Base-by-base conservation (phyloP, 2,329 filamentous ascomycete genomes). In the Macrophomina pseudophaseolina region DNA sequence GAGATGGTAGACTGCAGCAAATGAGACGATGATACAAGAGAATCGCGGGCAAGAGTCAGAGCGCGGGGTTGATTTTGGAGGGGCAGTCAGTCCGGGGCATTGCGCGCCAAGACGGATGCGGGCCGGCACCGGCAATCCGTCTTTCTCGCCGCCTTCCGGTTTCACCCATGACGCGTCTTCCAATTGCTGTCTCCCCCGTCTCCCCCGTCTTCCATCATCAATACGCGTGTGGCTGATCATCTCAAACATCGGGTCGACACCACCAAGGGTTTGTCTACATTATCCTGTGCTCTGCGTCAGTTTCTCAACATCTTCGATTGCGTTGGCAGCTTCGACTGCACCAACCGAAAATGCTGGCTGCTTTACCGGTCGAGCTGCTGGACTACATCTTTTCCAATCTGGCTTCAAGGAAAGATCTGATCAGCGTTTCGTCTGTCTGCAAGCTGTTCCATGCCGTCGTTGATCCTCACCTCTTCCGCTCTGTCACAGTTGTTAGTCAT, bases 101-200 rank as follows among this genome's bases (percentile, higher is more conserved):
- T 35, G 35, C 58, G 42, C 9, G 44, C 58, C 58, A 54, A 54
- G 58, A 48, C 58, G 58, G 58, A 62, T 62, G 58, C 58, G 58
- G 58, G n/a, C 52, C 52, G 52, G 52, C 16, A 8, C 32, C 52
- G 49, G 49, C 42, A 5, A 14, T 6, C 9, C 28, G 12, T 32
- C 30, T 14, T 11, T 9, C 48, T 38, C 35, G 35, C 35, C 7
- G 46, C 23, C 49, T 52, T 35, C 49, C 49, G 49, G 49, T 52
- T 52, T 52, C 48, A 28, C 23, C 48, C 48, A 38, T 12, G 35
- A 38, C 35, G 35, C 35, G 35, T 38, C 35, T 7, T 28, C 32
- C 18, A 23, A 23, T 23, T 23, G 2, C 23, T 23, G 23, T 23
- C 23, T 48, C n/a, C 44, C 7, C 12, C 18, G n/a, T 18, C 18